Evolutionary conservation across 768 basidiomycete genomes (phyloP).

Genomic region (Naganishia friedmannii): DNA sequence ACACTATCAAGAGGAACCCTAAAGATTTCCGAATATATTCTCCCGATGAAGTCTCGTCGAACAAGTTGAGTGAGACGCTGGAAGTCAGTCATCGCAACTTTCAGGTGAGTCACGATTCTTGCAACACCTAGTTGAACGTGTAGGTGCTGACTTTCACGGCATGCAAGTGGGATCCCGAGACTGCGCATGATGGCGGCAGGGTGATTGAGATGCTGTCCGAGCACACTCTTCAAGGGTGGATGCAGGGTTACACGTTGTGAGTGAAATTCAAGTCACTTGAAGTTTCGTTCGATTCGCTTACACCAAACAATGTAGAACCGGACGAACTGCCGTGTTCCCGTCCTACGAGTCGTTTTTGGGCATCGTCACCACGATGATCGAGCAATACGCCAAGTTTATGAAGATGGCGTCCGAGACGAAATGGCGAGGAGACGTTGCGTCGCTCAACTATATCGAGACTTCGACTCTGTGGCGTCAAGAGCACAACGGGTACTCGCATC

Average conservation of each 20-base stretch:
- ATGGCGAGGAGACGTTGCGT: slow-evolving; percentile 60
- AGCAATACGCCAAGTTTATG: slow-evolving; percentile 72
- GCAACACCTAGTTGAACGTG: too few species aligned
- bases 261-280: not conserved
- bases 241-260: slow-evolving; percentile 80
- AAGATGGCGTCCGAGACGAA: slow-evolving; percentile 68
- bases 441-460: slow-evolving; percentile 70
- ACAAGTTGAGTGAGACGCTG: slow-evolving; percentile 80
- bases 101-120: slow-evolving; percentile 53
- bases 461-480: slow-evolving; percentile 73
- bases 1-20: slow-evolving; percentile 65
- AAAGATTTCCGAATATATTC: slow-evolving; percentile 81
- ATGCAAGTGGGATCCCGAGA: slow-evolving; percentile 63
- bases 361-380: slow-evolving; percentile 78
- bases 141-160: not conserved
- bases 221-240: slow-evolving; percentile 57
- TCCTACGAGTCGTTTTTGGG: slow-evolving; percentile 66
- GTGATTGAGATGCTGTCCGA: slow-evolving; percentile 73
- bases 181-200: slow-evolving; percentile 66
- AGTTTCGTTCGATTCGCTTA: too few species aligned
- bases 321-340: slow-evolving; percentile 71
- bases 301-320: slow-evolving; percentile 55
- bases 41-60: slow-evolving; percentile 81
- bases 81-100: slow-evolving; percentile 65
- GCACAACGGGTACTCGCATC: slow-evolving; percentile 67